Evolutionary conservation across 345 rosid species (phyloP), one percentile per base, ranked within the genome.

Genomic region (Melaleuca quinquenervia): DNA sequence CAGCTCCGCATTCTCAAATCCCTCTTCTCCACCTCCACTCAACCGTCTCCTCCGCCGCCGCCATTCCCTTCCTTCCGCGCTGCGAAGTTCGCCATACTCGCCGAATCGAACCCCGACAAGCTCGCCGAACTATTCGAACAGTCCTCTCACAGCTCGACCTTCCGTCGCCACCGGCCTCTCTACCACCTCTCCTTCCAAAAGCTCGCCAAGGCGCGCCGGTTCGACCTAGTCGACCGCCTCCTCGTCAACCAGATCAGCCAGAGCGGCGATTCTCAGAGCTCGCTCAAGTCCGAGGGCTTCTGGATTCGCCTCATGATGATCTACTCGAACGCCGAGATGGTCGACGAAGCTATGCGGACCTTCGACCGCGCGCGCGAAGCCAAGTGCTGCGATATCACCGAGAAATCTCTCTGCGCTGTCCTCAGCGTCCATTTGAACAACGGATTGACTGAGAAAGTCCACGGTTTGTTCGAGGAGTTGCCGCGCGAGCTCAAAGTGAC

Each of bases 131-230:
- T 88, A 29, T 88, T 90, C 87, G 58, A 87, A 26, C 84, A 87
- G 50, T 86, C 84, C 44, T 82, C 89, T 27, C 86, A 78, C 41
- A 56, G 82, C 85, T 85, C 91, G 54, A 87, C 89, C 83, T 87
- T 90, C 88, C 87, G 74, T 87, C 91, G 90, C 88, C 90, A 90
- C 84, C 91, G 91, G 76, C 90, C 89, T 75, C 84, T 87, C 54
- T 90, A 86, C 86, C 86, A 83, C 44, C 55, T 85, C 89, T 88
- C 91, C 85, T 84, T 90, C 88, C 82, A 85, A 84, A 88, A 88
- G 87, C 91, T 90, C 78, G 89, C 86, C 53, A 85, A 84, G 2
- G 89, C 91, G 27, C 82, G 86, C 50, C 90, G 91, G n/a, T 60
- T 82, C 32, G 91, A 90, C 82, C 91, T 90, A 29, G 85, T 90